Percentiles rank a stretch among this genome's conserved stretches.
Conservation (phyloP, 441 rosid genomes). For the Eruca vesicaria region DNA sequence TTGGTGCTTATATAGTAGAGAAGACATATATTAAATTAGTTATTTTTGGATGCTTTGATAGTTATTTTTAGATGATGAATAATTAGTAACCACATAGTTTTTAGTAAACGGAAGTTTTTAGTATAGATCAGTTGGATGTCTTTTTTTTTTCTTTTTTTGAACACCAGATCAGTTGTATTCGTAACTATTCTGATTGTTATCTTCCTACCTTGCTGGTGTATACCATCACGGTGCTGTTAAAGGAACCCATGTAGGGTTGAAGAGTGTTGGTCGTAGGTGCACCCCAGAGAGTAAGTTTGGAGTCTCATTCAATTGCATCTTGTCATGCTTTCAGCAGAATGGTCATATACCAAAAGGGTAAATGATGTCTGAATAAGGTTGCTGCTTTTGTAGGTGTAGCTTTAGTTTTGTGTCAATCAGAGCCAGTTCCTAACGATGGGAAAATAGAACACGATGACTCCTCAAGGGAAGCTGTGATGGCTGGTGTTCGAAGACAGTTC, state of each 20-base stretch:
- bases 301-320: background rate
- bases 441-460: slow-evolving; percentile 70
- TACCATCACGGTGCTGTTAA: slow-evolving; percentile 87
- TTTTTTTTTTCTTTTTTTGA: no score
- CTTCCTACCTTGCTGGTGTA: slow-evolving; percentile 91
- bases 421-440: slow-evolving; percentile 91
- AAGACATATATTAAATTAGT: background rate
- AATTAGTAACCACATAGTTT: background rate
- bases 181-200: slow-evolving; percentile 84
- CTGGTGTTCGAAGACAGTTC: slow-evolving; percentile 80
- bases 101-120: background rate
- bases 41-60: background rate
- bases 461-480: slow-evolving; percentile 80
- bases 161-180: no score
- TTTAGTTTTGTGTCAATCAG: slow-evolving; percentile 85
- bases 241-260: slow-evolving; percentile 86
- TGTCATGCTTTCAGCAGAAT: background rate
- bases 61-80: background rate
- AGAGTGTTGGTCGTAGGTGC: slow-evolving; percentile 86
- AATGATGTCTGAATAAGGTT: background rate
- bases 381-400: slow-evolving; percentile 71
- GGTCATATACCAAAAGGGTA: background rate
- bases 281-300: slow-evolving; percentile 79
- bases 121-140: background rate
- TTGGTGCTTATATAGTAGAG: background rate